Conservation (phyloP, 2,329 filamentous ascomycete genomes). For the Monilinia fructicola region DNA sequence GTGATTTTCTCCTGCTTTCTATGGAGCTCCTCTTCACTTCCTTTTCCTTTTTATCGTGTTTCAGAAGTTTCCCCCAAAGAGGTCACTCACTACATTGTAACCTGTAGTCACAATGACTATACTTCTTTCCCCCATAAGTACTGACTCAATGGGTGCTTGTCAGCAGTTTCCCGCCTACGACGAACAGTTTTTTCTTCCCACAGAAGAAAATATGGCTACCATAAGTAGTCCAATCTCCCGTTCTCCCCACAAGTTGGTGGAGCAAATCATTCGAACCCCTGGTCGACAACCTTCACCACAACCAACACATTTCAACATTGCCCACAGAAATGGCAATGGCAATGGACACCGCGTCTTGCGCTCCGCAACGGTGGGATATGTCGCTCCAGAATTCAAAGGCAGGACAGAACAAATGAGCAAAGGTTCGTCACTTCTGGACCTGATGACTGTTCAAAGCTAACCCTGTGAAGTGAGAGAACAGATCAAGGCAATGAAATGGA, state of each 20-base stretch:
- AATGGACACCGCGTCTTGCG: conserved; percentile 71
- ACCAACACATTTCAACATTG: conserved; percentile 79
- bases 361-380: conserved; percentile 89
- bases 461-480: conserved; percentile 60
- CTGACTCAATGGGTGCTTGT: conserved; percentile 21
- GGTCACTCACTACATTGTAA: conserved; percentile 1
- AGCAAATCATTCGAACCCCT: conserved; percentile 36
- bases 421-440: conserved; percentile 30
- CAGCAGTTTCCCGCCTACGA: conserved; percentile 26
- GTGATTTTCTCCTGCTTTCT: neutral
- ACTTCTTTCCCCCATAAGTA: conserved; percentile 22
- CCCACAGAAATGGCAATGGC: conserved; percentile 56
- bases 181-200: conserved; percentile 22
- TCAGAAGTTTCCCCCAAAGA: neutral
- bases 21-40: neutral
- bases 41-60: neutral
- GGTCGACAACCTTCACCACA: conserved; percentile 68
- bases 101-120: conserved; percentile 20
- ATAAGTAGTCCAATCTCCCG: conserved; percentile 24
- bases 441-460: conserved; percentile 24
- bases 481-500: conserved; percentile 71
- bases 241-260: conserved; percentile 32
- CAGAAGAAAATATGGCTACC: conserved; percentile 32
- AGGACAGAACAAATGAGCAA: conserved; percentile 70
- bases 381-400: conserved; percentile 90